Conservation (phyloP, 2,329 filamentous ascomycete species). For the Salinomyces thailandicus region DNA sequence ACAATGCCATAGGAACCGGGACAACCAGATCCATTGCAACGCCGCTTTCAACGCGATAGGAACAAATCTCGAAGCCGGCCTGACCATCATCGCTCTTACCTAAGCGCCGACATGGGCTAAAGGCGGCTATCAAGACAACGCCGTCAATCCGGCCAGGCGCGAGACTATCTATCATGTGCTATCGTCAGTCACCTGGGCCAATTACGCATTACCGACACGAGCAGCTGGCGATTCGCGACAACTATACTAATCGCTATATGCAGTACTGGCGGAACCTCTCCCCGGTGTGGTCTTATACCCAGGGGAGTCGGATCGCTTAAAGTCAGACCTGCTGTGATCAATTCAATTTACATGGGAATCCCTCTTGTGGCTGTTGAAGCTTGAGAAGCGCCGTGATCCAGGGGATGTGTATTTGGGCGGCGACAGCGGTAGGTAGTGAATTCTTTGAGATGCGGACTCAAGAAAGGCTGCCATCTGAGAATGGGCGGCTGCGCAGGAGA, state of each 20-base stretch:
- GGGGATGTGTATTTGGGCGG: constrained; percentile 6
- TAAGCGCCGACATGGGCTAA: background rate
- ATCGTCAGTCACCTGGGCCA: constrained; percentile 1
- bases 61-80: constrained; percentile 3
- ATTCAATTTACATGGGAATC: constrained; percentile 9
- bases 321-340: constrained; percentile 7
- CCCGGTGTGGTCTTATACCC: constrained; percentile 7
- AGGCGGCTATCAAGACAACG: constrained; percentile 3
- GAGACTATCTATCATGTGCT: constrained; percentile 6
- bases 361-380: constrained; percentile 5
- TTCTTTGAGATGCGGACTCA: constrained; percentile 1
- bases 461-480: background rate
- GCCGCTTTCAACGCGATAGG: constrained; percentile 4
- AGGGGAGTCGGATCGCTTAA: constrained; percentile 7
- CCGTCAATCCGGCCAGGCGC: constrained; percentile 10
- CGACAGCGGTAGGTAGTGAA: constrained; percentile 4
- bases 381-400: constrained; percentile 9
- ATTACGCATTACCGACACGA: background rate
- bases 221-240: background rate
- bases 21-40: constrained; percentile 5
- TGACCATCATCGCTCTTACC: constrained; percentile 6
- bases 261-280: constrained; percentile 4
- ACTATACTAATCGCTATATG: background rate
- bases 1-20: constrained; percentile 5
- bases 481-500: background rate